A percentile compares a stretch with the other conserved stretches of the same genome.
Conservation (phyloP, 805 yeast species). For the Cyberlindnera misumaiensis region DNA sequence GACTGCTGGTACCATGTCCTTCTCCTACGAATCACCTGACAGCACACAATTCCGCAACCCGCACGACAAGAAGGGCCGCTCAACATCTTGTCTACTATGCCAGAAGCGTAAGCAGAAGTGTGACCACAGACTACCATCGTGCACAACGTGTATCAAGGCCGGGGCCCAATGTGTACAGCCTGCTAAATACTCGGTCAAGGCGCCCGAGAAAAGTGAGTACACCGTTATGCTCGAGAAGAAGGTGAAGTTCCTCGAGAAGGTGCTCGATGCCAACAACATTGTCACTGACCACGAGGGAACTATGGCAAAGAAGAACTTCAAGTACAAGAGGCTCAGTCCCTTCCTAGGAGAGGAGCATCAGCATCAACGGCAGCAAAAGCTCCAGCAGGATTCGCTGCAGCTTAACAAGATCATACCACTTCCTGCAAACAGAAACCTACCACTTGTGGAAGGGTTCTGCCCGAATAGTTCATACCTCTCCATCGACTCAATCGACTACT, state of each 20-base stretch:
- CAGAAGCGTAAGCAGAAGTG: conserved; percentile 57
- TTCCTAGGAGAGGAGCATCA: conserved; percentile 18
- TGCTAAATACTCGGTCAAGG: conserved; percentile 42
- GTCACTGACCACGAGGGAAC: conserved; percentile 21
- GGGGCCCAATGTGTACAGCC: conserved; percentile 60
- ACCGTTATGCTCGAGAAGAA: conserved; percentile 50
- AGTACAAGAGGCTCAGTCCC: conserved; percentile 34
- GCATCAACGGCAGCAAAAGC: neutral
- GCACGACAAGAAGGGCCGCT: conserved; percentile 46
- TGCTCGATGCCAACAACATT: conserved; percentile 30
- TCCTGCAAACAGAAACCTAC: conserved; percentile 11
- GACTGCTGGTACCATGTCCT: neutral
- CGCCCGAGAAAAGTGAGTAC: conserved; percentile 47
- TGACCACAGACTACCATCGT: conserved; percentile 57
- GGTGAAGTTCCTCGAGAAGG: conserved; percentile 43
- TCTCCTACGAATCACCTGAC: neutral
- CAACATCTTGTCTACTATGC: conserved; percentile 50
- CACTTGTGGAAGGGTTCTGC: conserved; percentile 6
- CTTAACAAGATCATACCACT: conserved; percentile 8
- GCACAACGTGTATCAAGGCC: conserved; percentile 61
- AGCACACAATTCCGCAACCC: conserved; percentile 9
- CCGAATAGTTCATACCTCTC: conserved; percentile 8
- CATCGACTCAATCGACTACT: conserved; percentile 32
- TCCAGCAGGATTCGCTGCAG: conserved; percentile 1
- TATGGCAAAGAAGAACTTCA: conserved; percentile 26